Evolutionary conservation across 768 basidiomycete species (phyloP).

Genomic region (Rhizopogon vesiculosus): DNA sequence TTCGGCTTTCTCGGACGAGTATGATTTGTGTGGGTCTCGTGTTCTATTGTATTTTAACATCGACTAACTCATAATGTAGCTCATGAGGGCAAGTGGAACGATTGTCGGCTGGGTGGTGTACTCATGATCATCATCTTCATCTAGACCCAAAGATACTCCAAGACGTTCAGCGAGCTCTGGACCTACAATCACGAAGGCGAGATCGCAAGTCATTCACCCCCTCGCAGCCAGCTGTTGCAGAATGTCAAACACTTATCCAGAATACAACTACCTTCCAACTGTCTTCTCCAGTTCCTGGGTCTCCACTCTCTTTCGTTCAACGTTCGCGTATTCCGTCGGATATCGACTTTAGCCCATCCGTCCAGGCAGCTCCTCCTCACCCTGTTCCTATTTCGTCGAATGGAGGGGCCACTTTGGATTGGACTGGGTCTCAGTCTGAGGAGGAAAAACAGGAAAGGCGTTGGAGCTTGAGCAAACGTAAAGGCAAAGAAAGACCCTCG

Average conservation of each 20-base stretch:
- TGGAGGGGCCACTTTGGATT: conserved; percentile 69
- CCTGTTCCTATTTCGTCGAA: conserved; percentile 69
- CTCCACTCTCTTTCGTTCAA: conserved; percentile 7
- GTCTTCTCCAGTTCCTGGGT: conserved; percentile 9
- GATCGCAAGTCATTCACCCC: conserved; percentile 40
- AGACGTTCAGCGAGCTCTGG: conserved; percentile 74
- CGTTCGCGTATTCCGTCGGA: conserved; percentile 31
- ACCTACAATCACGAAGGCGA: conserved; percentile 70
- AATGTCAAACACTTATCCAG: conserved; percentile 16
- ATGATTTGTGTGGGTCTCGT: conserved; percentile 61
- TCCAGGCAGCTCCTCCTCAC: conserved; percentile 41
- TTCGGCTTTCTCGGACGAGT: conserved; percentile 64
- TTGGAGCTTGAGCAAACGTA: conserved; percentile 60
- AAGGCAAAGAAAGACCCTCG: conserved; percentile 45
- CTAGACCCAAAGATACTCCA: conserved; percentile 77
- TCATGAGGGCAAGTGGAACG: conserved; percentile 58
- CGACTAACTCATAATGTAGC: conserved; percentile 34
- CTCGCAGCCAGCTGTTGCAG: conserved; percentile 12
- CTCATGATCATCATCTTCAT: conserved; percentile 9
- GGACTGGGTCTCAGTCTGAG: conserved; percentile 54
- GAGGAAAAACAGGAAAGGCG: conserved; percentile 55
- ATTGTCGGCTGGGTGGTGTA: background rate
- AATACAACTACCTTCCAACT: conserved; percentile 25
- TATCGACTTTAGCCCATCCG: conserved; percentile 69
- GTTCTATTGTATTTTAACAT: conserved; percentile 7